Evolutionary conservation across 2,329 filamentous ascomycete genomes (phyloP), one percentile per base, ranked within the genome.

Genomic region (Myriosclerotinia scirpicola): DNA sequence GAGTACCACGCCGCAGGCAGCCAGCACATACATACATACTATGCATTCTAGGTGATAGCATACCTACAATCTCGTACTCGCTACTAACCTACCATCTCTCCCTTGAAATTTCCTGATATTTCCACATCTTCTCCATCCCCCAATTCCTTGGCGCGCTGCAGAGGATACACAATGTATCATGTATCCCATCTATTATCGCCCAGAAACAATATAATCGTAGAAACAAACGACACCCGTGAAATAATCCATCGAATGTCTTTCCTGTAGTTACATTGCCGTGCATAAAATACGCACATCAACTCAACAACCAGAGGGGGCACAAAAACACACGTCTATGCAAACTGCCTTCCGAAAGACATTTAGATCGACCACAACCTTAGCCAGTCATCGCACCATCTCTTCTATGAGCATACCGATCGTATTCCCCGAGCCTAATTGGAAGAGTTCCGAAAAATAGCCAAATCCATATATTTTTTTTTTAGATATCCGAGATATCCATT

Each of bases 21-120:
- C 42, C 56, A 62, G 30, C 59, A 53, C 34, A 62, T 62, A 62
- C 46, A 50, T 61, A 61, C 42, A 46, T 48, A 60, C n/a, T n/a
- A n/a, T n/a, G n/a, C n/a, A n/a, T n/a, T n/a, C n/a, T n/a, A n/a
- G n/a, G n/a, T n/a, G n/a, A n/a, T n/a, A n/a, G 34, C 11, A 48
- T 48, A 48, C 44, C 52, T 38, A 17, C 15, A 26, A 50, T 11
- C 2, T 3, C 5, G n/a, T 50, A 50, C 46, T 26, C n/a, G 22
- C 46, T 9, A 50, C n/a, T 5, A 22, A 50, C n/a, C 9, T 11
- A 22, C 20, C 53, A 55, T 22, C 17, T 15, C 56, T 30, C 12
- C 44, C 17, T n/a, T 20, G 11, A 15, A 15, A 36, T 9, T n/a
- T 30, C 26, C 30, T 9, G 5, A 48, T 34, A 30, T 6, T 22